These are phyloP conservation scores for Ilex aquifolium DNA, from an alignment of 257 asterid species.

Conservation along the genomic window DNA sequence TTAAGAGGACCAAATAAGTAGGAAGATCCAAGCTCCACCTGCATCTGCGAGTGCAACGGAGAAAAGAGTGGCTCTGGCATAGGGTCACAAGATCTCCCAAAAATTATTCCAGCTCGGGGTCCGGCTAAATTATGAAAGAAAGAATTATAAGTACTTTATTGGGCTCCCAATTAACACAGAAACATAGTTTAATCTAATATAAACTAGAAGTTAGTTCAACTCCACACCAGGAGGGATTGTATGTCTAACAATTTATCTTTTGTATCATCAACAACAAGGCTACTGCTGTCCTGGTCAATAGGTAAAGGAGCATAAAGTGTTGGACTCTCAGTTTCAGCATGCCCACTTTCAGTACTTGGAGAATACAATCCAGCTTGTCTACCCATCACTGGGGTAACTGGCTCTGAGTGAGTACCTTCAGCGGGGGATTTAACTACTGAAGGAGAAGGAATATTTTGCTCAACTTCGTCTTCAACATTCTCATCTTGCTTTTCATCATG, in stretches of 20 bases:
- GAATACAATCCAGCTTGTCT: slow-evolving; percentile 19
- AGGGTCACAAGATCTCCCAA: neutral
- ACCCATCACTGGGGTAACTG: slow-evolving; percentile 25
- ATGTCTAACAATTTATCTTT: neutral
- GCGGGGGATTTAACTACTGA: slow-evolving; percentile 28
- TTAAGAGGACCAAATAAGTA: neutral
- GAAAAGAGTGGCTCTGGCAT: neutral
- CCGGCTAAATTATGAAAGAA: neutral
- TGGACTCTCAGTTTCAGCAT: slow-evolving; percentile 17
- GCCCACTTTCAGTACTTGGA: slow-evolving; percentile 22
- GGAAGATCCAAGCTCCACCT: neutral
- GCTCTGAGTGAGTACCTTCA: slow-evolving; percentile 50
- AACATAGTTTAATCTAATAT: neutral
- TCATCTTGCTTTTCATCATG: too few relatives aligned
- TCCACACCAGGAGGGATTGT: neutral
- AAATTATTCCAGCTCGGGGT: neutral
- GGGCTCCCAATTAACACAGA: too few relatives aligned
- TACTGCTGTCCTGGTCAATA: neutral
- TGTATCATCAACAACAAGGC: neutral
- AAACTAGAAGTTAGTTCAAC: neutral
- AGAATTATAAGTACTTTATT: neutral
- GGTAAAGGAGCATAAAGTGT: too few relatives aligned
- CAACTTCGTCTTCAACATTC: slow-evolving; percentile 11
- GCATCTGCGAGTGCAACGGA: neutral
- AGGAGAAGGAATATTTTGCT: slow-evolving; percentile 27